Conservation (phyloP, 257 asterid species). For the Penstemon newberryi region DNA sequence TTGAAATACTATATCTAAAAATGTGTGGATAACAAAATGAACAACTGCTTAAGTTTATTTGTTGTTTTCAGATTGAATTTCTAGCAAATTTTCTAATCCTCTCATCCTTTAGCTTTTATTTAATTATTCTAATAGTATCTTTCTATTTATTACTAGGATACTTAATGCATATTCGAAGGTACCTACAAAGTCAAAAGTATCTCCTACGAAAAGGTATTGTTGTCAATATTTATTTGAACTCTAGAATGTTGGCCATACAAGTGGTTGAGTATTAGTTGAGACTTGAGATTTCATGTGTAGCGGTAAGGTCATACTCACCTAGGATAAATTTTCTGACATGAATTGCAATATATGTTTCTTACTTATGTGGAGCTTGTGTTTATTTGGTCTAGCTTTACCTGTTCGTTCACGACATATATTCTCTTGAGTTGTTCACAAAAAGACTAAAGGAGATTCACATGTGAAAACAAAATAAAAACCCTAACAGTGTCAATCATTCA, state of each 20-base stretch:
- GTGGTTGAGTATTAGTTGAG: not conserved
- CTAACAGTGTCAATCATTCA: not conserved
- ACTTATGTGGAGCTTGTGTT: slow-evolving; percentile 6
- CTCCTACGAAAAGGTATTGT: slow-evolving; percentile 68
- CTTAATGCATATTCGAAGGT: slow-evolving; percentile 82
- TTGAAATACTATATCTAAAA: not conserved
- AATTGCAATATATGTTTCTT: slow-evolving; percentile 10
- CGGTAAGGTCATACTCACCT: slow-evolving; percentile 11
- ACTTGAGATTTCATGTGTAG: slow-evolving; percentile 17
- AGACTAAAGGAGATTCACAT: slow-evolving; percentile 3
- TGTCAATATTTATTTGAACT: slow-evolving; percentile 18
- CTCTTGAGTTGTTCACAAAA: not conserved
- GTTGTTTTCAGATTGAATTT: not conserved
- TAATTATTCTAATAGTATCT: slow-evolving; percentile 14
- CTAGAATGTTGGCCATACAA: not conserved
- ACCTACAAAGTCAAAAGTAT: slow-evolving; percentile 64
- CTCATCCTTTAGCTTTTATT: slow-evolving; percentile 12
- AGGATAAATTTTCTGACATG: not conserved
- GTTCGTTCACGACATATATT: not conserved
- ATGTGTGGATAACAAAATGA: not conserved
- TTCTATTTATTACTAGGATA: slow-evolving; percentile 49
- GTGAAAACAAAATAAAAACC: slow-evolving; percentile 13
- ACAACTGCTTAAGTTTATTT: not conserved
- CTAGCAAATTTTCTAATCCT: not conserved
- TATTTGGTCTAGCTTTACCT: slow-evolving; percentile 10